Conservation (phyloP, 805 yeast species). For the Torulaspora quercuum region DNA sequence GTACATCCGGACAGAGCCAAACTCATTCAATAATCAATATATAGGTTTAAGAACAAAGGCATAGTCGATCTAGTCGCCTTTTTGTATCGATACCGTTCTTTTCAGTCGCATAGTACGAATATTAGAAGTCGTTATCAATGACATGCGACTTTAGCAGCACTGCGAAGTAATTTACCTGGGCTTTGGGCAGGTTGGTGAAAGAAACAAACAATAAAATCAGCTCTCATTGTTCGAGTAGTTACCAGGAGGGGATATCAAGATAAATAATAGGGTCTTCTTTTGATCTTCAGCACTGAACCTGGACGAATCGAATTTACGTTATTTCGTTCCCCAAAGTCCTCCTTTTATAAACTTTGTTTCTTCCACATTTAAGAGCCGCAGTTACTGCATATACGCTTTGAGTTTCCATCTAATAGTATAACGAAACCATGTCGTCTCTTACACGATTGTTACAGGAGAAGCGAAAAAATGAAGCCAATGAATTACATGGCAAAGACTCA, state of each 20-base stretch:
- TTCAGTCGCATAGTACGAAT: conserved; percentile 6
- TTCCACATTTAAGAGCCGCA: background rate
- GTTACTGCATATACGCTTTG: background rate
- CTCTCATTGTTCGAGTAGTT: too few relatives aligned
- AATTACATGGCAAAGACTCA: conserved; percentile 8
- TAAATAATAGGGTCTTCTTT: background rate
- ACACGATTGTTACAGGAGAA: conserved; percentile 36
- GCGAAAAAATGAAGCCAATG: conserved; percentile 25
- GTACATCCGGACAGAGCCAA: conserved; percentile 65
- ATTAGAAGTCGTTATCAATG: conserved; percentile 15
- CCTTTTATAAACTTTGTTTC: too few relatives aligned
- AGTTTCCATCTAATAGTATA: background rate
- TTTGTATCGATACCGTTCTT: too few relatives aligned
- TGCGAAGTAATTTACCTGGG: too few relatives aligned
- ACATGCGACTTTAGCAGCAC: conserved; percentile 2
- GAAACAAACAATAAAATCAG: background rate
- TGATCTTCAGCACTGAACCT: background rate
- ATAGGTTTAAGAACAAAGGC: too few relatives aligned
- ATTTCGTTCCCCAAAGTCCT: too few relatives aligned
- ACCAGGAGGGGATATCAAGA: background rate
- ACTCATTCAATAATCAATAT: conserved; percentile 24
- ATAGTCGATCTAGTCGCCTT: too few relatives aligned
- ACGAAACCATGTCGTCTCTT: conserved; percentile 32
- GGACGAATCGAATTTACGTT: too few relatives aligned
- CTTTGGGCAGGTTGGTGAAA: conserved; percentile 4